Evolutionary conservation across 129 eudicot species (phyloP), one percentile per base, ranked within the genome.

Genomic region (Tagetes patula): DNA sequence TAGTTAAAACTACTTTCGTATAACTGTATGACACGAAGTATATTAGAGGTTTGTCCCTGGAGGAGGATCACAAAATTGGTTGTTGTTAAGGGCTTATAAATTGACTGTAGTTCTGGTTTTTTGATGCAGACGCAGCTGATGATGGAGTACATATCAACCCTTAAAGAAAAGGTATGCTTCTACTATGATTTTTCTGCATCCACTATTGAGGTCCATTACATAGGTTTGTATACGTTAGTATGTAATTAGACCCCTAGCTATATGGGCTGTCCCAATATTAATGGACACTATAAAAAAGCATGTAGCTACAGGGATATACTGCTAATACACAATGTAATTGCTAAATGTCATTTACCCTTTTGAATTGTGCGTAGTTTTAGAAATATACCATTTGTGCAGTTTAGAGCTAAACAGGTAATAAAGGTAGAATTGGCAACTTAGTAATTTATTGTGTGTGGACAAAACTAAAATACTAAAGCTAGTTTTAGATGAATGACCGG

Each of bases 61-160:
- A 10, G 14, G 38, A 34, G 13, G 60, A 54, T 33, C 33, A 6
- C 5, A 5, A 6, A 9, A 9, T 33, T 59, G 14, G 40, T 33
- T 59, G 14, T 3, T 36, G 30, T 20, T 12, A 60, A 60, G 43
- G 43, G 42, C 2, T 30, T 42, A 31, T 45, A 66, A 42, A 41
- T 66, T 27, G 71, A 43, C 55, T 46, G 45, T 68, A 48, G 6
- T 47, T 47, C 41, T 60, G 42, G 6, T 33, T 46, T 33, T 46
- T 46, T 31, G 11, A 47, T 68, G 59, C 72, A 68, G 72, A 33
- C 60, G n/a, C 72, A 68, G 11, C 39, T 47, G 32, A 5, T 68
- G 58, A 68, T 68, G 59, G 72, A 68, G 30, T 12, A 68, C 60
- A 68, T 68, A 48, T 47, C 72, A 48, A 48, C 72, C 59, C 72